These are phyloP conservation scores for Stylosanthes scabra DNA, from an alignment of 331 rosid genomes.

Conservation along the genomic window DNA sequence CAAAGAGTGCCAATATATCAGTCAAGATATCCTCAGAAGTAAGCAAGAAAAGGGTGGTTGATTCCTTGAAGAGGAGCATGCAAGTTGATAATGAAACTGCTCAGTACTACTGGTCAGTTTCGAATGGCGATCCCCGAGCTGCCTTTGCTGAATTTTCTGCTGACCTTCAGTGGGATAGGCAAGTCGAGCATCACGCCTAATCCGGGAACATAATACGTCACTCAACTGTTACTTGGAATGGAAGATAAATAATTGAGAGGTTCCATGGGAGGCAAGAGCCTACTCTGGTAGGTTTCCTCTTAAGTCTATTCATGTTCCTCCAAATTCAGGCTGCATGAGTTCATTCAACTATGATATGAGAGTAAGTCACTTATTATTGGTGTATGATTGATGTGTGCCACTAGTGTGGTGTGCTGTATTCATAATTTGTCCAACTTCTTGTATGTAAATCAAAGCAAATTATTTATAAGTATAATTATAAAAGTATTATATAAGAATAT, in stretches of 20 bases:
- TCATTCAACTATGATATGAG: conserved; percentile 19
- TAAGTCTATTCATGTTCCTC: conserved; percentile 13
- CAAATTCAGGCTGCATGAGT: background rate
- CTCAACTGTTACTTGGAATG: conserved; percentile 29
- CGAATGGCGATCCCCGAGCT: conserved; percentile 89
- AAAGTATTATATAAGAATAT: background rate
- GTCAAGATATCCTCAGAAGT: conserved; percentile 51
- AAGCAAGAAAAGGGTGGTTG: conserved; percentile 70
- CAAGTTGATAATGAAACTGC: conserved; percentile 92
- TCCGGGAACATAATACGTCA: conserved; percentile 11
- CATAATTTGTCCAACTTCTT: conserved; percentile 33
- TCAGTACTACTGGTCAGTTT: conserved; percentile 77
- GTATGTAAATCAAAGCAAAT: background rate
- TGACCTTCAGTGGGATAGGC: conserved; percentile 86
- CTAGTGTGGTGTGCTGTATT: conserved; percentile 27
- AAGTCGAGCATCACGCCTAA: conserved; percentile 51
- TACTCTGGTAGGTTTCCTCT: conserved; percentile 17
- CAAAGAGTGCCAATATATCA: conserved; percentile 34
- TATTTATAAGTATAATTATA: conserved; percentile 6
- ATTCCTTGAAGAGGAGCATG: conserved; percentile 86
- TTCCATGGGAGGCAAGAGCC: conserved; percentile 16
- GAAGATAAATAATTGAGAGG: conserved; percentile 31
- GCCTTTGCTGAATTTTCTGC: conserved; percentile 78
- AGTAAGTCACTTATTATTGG: conserved; percentile 26
- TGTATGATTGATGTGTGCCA: conserved; percentile 20